Evolutionary conservation across 176 grass and related monocot genomes (phyloP).

Genomic region (Carex myosuroides): DNA sequence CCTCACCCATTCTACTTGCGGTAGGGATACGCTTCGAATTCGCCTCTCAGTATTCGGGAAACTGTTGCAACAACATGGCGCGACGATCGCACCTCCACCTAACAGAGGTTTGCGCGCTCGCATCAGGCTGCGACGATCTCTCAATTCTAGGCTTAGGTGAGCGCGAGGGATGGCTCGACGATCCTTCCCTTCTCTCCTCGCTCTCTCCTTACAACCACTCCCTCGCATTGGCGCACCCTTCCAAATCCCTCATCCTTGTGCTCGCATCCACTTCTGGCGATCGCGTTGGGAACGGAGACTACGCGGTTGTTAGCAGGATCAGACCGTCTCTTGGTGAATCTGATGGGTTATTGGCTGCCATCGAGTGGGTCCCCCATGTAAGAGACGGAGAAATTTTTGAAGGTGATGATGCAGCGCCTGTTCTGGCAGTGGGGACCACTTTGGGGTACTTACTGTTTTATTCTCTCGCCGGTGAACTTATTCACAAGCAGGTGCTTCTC

Average conservation of each 20-base stretch:
- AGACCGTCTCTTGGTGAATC: slow-evolving; percentile 31
- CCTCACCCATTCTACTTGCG: too few relatives aligned
- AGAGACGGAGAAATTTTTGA: not conserved
- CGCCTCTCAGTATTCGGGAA: not conserved
- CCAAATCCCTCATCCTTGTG: slow-evolving; percentile 30
- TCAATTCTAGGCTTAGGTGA: slow-evolving; percentile 48
- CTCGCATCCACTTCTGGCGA: slow-evolving; percentile 22
- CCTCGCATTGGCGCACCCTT: slow-evolving; percentile 50
- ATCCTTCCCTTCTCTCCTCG: slow-evolving; percentile 49
- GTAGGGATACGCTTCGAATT: too few relatives aligned
- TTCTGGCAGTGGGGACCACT: slow-evolving; percentile 53
- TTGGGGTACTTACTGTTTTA: slow-evolving; percentile 62
- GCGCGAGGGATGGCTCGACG: slow-evolving; percentile 79
- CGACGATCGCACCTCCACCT: slow-evolving; percentile 51
- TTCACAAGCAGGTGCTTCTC: slow-evolving; percentile 66
- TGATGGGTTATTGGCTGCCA: slow-evolving; percentile 52
- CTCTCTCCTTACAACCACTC: slow-evolving; percentile 37
- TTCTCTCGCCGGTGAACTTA: slow-evolving; percentile 55
- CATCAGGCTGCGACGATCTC: slow-evolving; percentile 37
- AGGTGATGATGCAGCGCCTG: not conserved
- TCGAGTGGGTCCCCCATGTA: slow-evolving; percentile 65
- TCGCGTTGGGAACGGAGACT: not conserved
- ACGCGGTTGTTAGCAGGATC: slow-evolving; percentile 20
- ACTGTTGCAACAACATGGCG: slow-evolving; percentile 20
- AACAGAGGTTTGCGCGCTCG: slow-evolving; percentile 61